phyloP scores from a whole-genome alignment of 306 rosid species.

The Bauhinia variegata region DNA sequence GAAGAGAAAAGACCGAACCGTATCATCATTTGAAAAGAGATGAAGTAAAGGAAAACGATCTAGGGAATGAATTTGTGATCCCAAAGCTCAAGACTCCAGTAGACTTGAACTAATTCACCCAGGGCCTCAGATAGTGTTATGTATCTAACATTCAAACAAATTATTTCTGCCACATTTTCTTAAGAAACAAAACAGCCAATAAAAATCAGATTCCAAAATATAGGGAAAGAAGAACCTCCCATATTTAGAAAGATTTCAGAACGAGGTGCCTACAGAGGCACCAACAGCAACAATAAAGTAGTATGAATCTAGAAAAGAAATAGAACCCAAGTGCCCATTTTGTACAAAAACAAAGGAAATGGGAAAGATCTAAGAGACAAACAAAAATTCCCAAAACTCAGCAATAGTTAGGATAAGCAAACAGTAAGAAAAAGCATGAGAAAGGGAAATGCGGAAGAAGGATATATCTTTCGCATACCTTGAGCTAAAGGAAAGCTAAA shows the following conservation, averaged over 20 bases:
- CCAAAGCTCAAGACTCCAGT: conserved; percentile 12
- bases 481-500: conserved; percentile 20
- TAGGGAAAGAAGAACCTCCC: not conserved
- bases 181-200: conserved; percentile 13
- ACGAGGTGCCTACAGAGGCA: not conserved
- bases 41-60: conserved; percentile 28
- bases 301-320: not conserved
- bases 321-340: not conserved
- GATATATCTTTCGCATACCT: conserved; percentile 8
- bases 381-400: not conserved
- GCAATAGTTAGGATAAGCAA: not conserved
- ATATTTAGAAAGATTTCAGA: conserved; percentile 1
- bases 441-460: not conserved
- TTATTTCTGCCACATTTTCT: not conserved
- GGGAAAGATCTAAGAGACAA: conserved; percentile 28
- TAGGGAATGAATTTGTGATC: conserved; percentile 36
- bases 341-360: conserved; percentile 1
- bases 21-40: conserved; percentile 20
- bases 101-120: not conserved
- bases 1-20: conserved; percentile 26
- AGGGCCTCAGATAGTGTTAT: conserved; percentile 6
- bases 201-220: conserved; percentile 14
- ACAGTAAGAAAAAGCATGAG: not conserved
- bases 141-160: conserved; percentile 13
- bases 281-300: not conserved